phyloP scores from a whole-genome alignment of 148 eudicot genomes.

The Fagopyrum esculentum region DNA sequence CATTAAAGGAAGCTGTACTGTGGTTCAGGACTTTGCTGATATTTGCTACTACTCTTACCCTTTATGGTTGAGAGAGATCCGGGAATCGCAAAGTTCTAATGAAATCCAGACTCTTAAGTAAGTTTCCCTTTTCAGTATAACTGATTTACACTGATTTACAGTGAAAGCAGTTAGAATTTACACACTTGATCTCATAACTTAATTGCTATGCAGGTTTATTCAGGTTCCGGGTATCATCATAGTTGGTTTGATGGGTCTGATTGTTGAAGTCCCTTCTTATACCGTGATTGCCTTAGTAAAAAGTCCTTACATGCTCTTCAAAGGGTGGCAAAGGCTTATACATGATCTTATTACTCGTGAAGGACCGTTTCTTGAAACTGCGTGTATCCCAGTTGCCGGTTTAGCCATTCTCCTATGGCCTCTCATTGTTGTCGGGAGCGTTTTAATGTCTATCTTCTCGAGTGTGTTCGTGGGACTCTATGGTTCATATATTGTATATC shows the following conservation, averaged over 20 bases:
- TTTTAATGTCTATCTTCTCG: slow-evolving; percentile 54
- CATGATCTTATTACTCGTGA: slow-evolving; percentile 82
- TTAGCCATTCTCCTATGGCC: slow-evolving; percentile 88
- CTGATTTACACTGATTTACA: not conserved
- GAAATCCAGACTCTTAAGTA: slow-evolving; percentile 74
- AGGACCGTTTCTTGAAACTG: slow-evolving; percentile 92
- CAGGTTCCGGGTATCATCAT: slow-evolving; percentile 79
- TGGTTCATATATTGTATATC: slow-evolving; percentile 71
- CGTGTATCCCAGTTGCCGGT: slow-evolving; percentile 92
- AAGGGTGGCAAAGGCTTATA: slow-evolving; percentile 78
- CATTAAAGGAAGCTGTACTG: slow-evolving; percentile 78
- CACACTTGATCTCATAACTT: not conserved
- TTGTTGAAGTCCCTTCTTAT: slow-evolving; percentile 75
- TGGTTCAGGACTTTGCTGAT: slow-evolving; percentile 84
- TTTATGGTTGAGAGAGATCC: slow-evolving; percentile 62
- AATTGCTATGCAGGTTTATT: slow-evolving; percentile 53
- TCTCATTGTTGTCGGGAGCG: slow-evolving; percentile 58
- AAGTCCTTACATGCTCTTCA: slow-evolving; percentile 82
- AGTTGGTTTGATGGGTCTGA: slow-evolving; percentile 66
- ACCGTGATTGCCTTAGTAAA: slow-evolving; percentile 66
- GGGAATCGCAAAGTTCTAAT: slow-evolving; percentile 44
- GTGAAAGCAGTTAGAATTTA: not conserved
- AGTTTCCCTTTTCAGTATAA: not conserved
- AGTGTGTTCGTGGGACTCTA: slow-evolving; percentile 77
- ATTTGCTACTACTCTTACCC: slow-evolving; percentile 76